Evolutionary conservation across 176 grass and related monocot genomes (phyloP), one percentile per base, ranked within the genome.

Genomic region (Oryza rufipogon): DNA sequence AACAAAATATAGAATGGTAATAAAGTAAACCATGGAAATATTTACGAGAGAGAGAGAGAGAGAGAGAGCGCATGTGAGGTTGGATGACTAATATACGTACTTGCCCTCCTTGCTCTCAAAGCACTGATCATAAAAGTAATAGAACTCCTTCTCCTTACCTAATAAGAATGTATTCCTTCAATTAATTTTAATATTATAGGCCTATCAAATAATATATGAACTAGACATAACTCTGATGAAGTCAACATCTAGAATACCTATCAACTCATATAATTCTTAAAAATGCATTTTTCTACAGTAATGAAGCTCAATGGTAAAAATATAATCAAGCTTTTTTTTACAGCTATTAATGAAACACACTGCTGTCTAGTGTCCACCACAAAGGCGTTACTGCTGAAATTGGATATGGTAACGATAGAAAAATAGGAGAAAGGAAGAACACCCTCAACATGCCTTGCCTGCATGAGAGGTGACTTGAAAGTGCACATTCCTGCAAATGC

Each of bases 101-200:
- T 98, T 98, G 73, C 87, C 87, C 87, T 95, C 80, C 85, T 98
- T 98, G 74, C 16, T 87, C 83, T 98, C 96, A 68, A 98, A 95
- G 85, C 96, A 98, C 72, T 87, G 91, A 64, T 92, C 93, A 81
- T 98, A 94, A 46, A 95, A 98, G 84, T 87, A 94, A 89, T 98
- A 98, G 74, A 98, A 98, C 75, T 98, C 93, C 78, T 90, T 95
- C 52, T 98, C 93, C 28, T 93, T 95, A 13, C 96, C 96, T 98
- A 88, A 74, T 68, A 90, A 87, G 75, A 92, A 77, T 79, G 54
- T 2, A 12, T 54, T 74, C 17, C 73, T 84, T 76, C 66, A 76
- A 76, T 87, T 36, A 87, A 56, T 56, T 71, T 25, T 14, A 64
- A 75, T 70, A 33, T 26, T 78, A 26, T 60, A 70, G 28, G 74